A percentile compares a stretch with the other conserved stretches of the same genome.
These are phyloP conservation scores for Cutaneotrichosporon dermatis DNA, from an alignment of 1,284 basidiomycete species.

Conservation along the genomic window DNA sequence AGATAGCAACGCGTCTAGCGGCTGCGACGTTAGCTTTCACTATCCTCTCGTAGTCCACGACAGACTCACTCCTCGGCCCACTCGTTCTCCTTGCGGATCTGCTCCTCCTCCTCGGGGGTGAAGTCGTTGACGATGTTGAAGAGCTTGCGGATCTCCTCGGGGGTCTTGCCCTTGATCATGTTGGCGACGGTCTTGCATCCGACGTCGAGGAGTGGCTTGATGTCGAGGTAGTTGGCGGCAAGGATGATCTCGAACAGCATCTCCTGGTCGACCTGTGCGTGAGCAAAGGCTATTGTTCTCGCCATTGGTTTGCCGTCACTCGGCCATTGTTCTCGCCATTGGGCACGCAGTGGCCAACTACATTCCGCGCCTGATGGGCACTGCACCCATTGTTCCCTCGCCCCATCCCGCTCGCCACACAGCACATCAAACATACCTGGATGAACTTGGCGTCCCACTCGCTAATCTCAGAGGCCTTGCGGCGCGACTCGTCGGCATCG, in stretches of 20 bases:
- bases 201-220: constrained; percentile 96
- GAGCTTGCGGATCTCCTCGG: constrained; percentile 77
- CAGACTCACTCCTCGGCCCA: constrained; percentile 54
- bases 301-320: no score
- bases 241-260: constrained; percentile 95
- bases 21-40: not conserved
- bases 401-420: no score
- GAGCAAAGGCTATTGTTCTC: not conserved
- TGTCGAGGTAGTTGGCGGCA: constrained; percentile 99
- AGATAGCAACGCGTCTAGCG: constrained; percentile 2
- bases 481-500: constrained; percentile 90
- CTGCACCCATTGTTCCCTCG: no score
- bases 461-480: constrained; percentile 93
- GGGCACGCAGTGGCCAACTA: no score
- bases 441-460: constrained; percentile 99
- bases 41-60: no score
- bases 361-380: no score
- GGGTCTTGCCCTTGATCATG: constrained; percentile 91
- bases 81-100: constrained; percentile 99
- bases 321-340: no score
- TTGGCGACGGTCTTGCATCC: constrained; percentile 99
- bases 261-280: constrained; percentile 67
- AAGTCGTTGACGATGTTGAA: constrained; percentile 99
- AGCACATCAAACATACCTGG: constrained; percentile 51
- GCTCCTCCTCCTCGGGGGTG: constrained; percentile 98